Evolutionary conservation across 106 monocot species (phyloP).

Genomic region (Allium sativum): DNA sequence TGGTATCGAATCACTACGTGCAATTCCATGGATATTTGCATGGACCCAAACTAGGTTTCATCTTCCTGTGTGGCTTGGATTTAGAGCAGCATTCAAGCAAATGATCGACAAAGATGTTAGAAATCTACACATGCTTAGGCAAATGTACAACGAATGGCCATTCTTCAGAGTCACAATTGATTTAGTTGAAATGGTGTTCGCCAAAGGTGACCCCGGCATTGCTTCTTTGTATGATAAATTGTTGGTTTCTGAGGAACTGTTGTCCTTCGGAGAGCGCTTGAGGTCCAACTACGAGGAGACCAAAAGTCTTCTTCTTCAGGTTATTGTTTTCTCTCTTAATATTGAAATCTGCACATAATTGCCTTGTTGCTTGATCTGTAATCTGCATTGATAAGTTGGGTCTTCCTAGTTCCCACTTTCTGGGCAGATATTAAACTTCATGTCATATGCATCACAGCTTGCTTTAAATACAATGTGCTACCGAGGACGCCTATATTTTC

Average conservation of each 20-base stretch:
- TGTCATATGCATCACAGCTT: no score
- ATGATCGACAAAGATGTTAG: conserved; percentile 54
- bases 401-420: neutral
- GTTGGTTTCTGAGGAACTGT: conserved; percentile 78
- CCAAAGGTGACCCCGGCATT: conserved; percentile 90
- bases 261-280: conserved; percentile 63
- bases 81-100: conserved; percentile 76
- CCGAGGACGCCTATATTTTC: no score
- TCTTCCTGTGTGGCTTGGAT: conserved; percentile 98
- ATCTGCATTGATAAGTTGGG: no score
- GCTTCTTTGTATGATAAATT: conserved; percentile 92
- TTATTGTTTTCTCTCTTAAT: conserved; percentile 6
- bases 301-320: conserved; percentile 93
- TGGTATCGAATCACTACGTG: conserved; percentile 95
- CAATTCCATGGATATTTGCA: conserved; percentile 99
- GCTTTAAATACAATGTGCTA: no score
- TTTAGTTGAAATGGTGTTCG: conserved; percentile 98
- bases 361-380: no score
- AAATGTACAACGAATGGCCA: conserved; percentile 98
- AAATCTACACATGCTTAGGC: conserved; percentile 55
- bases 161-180: conserved; percentile 97
- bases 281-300: conserved; percentile 75
- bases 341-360: no score
- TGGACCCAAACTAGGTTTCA: conserved; percentile 99
- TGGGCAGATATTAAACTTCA: no score